Conservation (phyloP, 345 rosid species). For the Brassica incana region DNA sequence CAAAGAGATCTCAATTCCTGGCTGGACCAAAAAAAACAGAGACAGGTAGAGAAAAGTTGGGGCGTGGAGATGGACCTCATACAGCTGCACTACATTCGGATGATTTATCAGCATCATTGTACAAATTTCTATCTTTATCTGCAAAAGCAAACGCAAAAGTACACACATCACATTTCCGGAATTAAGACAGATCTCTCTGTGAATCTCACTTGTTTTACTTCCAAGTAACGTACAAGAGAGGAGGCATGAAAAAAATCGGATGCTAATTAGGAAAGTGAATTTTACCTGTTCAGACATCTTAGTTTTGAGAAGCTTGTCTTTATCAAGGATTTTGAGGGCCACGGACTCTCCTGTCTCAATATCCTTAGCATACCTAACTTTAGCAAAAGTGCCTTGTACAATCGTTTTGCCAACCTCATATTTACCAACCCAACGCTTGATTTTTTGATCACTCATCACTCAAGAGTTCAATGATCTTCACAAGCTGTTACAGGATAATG, state of each 20-base stretch:
- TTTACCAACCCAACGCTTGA: conserved; percentile 84
- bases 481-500: conserved; percentile 7
- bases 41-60: conserved; percentile 7
- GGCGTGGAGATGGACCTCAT: conserved; percentile 58
- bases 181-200: background rate
- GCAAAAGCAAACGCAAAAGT: conserved; percentile 23
- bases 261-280: background rate
- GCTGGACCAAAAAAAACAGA: conserved; percentile 12
- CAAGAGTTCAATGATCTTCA: conserved; percentile 3
- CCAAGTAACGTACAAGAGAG: conserved; percentile 6
- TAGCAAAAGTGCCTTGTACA: conserved; percentile 80
- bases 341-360: conserved; percentile 69
- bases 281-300: conserved; percentile 84
- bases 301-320: conserved; percentile 80
- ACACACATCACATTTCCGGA: conserved; percentile 4
- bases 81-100: conserved; percentile 76
- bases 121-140: conserved; percentile 81
- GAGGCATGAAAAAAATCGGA: background rate
- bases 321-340: conserved; percentile 84
- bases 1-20: background rate
- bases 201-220: background rate
- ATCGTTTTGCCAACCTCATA: conserved; percentile 85
- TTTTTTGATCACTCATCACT: conserved; percentile 41
- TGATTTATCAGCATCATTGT: conserved; percentile 84
- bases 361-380: conserved; percentile 77